Base-by-base conservation (phyloP, 73 alveolate species). In the Tetrahymena elliotti region DNA sequence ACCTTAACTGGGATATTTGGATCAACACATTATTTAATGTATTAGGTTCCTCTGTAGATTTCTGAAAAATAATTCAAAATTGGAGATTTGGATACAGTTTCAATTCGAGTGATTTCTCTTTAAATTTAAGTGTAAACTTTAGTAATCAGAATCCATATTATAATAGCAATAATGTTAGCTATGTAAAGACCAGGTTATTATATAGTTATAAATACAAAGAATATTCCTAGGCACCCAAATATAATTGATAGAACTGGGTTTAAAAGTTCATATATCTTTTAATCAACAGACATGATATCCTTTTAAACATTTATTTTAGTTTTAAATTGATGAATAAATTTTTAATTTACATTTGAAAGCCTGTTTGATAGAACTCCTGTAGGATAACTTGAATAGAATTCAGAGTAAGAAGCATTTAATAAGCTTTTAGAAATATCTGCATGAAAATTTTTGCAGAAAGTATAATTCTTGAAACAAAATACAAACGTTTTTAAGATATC, bases 21-120 rank as follows among this genome's bases (percentile, higher is more conserved):
- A 36, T 68, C 34, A 7, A 31, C 88, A 68, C 88, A 68, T n/a
- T 68, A 68, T 16, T 68, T 82, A 6, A 94, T 93, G 41, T 38
- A 94, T 11, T 33, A 33, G 5, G 93, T 2, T 7, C 96, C 96
- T 0, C 96, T 84, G 16, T 41, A 36, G 8, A 94, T 94, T 40
- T 94, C 92, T 24, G 92, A 38, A 83, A 40, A 94, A 39, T 40
- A 94, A 36, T 93, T 83, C 0, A 94, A 38, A 4, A 94, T 83
- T 35, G 96, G 96, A 37, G 94, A 83, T 94, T 94, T 94, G 2
- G 96, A 94, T 16, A 94, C 92, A 20, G 96, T 83, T 94, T 94
- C 96, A 40, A 94, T 94, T 39, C 96, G 92, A 38, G 93, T 94
- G 12, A 68, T 24, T 94, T 94, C 96, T 94, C 94, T 93, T 31